phyloP scores from a whole-genome alignment of 2,329 filamentous ascomycete species.

The Cladosporium cucumerinum region DNA sequence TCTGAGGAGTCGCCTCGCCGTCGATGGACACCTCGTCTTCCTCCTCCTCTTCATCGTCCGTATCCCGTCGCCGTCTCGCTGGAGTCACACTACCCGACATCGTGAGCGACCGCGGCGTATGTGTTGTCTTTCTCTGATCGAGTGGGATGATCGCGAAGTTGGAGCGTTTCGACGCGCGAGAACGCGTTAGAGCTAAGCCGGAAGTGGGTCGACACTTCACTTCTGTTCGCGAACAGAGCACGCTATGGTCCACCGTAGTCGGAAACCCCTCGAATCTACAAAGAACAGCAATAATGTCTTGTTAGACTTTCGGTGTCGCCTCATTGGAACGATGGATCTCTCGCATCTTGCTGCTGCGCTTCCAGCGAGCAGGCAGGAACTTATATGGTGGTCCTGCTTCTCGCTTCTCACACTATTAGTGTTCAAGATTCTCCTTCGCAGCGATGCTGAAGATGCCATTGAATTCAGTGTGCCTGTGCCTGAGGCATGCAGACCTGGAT shows the following conservation, averaged over 20 bases:
- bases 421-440: slow-evolving; percentile 9
- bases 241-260: slow-evolving; percentile 1
- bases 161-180: not conserved
- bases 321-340: slow-evolving; percentile 1
- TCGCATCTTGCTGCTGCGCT: slow-evolving; percentile 6
- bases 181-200: not conserved
- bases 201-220: slow-evolving; percentile 3
- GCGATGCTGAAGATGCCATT: slow-evolving; percentile 21
- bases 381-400: slow-evolving; percentile 14
- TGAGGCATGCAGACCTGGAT: slow-evolving; percentile 54
- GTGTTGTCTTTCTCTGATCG: not conserved
- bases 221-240: not conserved
- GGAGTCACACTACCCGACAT: slow-evolving; percentile 17
- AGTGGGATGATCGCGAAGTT: slow-evolving; percentile 4
- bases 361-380: slow-evolving; percentile 8
- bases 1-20: not conserved
- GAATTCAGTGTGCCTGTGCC: slow-evolving; percentile 49
- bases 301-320: not conserved
- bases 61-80: slow-evolving; percentile 10
- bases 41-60: slow-evolving; percentile 15
- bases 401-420: not conserved
- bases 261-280: slow-evolving; percentile 3
- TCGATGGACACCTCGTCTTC: slow-evolving; percentile 14
- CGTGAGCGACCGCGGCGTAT: not conserved
- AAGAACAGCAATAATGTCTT: not conserved